Evolutionary conservation across 2,329 filamentous ascomycete species (phyloP).

Genomic region (Aspergillus arachidicola): DNA sequence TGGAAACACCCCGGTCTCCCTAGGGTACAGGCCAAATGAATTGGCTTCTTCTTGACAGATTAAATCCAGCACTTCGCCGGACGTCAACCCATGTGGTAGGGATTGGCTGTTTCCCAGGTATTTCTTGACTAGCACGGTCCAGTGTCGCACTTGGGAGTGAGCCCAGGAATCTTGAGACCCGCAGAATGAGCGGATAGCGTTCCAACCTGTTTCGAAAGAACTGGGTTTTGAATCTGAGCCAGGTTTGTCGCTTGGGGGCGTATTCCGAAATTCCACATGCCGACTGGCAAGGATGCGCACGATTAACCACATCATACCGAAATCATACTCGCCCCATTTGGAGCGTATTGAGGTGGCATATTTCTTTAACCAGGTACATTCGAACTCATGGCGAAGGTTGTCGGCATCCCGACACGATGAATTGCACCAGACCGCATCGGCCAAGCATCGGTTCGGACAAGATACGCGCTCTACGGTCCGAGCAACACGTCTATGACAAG

Average conservation of each 20-base stretch:
- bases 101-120: constrained; percentile 22
- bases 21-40: constrained; percentile 22
- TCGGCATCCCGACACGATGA: constrained; percentile 25
- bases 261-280: constrained; percentile 11
- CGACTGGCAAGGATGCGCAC: constrained; percentile 32
- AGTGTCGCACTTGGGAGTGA: constrained; percentile 29
- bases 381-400: constrained; percentile 29
- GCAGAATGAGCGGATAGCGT: constrained; percentile 30
- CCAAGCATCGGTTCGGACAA: constrained; percentile 28
- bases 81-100: constrained; percentile 15
- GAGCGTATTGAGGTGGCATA: constrained; percentile 26
- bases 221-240: neutral
- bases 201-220: constrained; percentile 24
- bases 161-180: constrained; percentile 35
- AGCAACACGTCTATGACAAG: constrained; percentile 27
- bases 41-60: constrained; percentile 27
- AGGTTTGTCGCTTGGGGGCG: too few species aligned
- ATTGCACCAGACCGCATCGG: constrained; percentile 34
- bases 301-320: constrained; percentile 39
- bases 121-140: constrained; percentile 32
- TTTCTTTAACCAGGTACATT: constrained; percentile 34
- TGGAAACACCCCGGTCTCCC: constrained; percentile 15
- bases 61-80: constrained; percentile 11
- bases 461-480: constrained; percentile 6
- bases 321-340: constrained; percentile 36